Conservation (phyloP, 2,329 filamentous ascomycete genomes). For the Aspergillus pseudonomiae region DNA sequence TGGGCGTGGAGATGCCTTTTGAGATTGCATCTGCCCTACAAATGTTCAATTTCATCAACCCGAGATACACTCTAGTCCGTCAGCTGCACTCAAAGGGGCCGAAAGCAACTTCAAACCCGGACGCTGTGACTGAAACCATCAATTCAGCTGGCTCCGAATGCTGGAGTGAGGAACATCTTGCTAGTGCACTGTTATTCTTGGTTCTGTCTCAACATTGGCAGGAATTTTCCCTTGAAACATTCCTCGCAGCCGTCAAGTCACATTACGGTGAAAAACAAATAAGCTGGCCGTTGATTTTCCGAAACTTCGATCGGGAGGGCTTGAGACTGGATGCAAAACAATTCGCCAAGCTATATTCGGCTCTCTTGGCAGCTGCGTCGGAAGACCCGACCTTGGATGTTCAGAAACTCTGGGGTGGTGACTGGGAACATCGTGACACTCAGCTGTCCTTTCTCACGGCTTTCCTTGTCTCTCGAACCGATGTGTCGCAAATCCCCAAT, state of each 20-base stretch:
- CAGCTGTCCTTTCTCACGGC: constrained; percentile 93
- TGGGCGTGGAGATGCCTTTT: constrained; percentile 47
- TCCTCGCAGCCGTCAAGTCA: constrained; percentile 61
- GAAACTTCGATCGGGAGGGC: constrained; percentile 77
- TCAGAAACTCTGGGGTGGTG: constrained; percentile 84
- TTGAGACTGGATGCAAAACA: constrained; percentile 76
- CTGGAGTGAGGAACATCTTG: constrained; percentile 79
- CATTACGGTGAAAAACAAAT: constrained; percentile 59
- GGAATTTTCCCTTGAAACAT: constrained; percentile 68
- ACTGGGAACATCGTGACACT: constrained; percentile 83
- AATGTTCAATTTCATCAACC: constrained; percentile 48
- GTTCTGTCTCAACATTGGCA: constrained; percentile 64
- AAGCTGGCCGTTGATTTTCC: constrained; percentile 71
- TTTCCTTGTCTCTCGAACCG: constrained; percentile 77
- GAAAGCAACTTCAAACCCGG: constrained; percentile 74
- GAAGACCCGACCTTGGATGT: constrained; percentile 73
- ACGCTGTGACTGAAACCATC: constrained; percentile 66
- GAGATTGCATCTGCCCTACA: constrained; percentile 48
- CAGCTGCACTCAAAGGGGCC: constrained; percentile 74
- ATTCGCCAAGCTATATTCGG: constrained; percentile 79
- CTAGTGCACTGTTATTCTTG: constrained; percentile 74
- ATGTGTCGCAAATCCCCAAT: constrained; percentile 81
- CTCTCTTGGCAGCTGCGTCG: constrained; percentile 71
- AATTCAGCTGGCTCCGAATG: constrained; percentile 61
- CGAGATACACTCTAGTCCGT: constrained; percentile 55